Evolutionary conservation across 768 basidiomycete genomes (phyloP).

Genomic region (Hysterangium stoloniferum): DNA sequence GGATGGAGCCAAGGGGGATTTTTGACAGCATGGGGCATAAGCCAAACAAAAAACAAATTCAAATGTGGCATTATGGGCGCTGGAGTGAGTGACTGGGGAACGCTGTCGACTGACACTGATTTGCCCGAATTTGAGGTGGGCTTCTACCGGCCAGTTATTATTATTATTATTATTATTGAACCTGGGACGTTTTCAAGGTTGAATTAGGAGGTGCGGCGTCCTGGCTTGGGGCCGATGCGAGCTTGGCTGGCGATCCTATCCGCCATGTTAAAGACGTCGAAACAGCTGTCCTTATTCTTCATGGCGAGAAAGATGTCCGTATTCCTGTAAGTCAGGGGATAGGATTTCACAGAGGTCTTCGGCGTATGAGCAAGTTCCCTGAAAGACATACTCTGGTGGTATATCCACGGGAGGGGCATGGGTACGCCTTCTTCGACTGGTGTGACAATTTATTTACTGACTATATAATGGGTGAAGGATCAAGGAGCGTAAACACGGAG

Average conservation of each 20-base stretch:
- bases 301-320: constrained; percentile 12
- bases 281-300: constrained; percentile 13
- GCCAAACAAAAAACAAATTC: constrained; percentile 13
- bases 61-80: constrained; percentile 11
- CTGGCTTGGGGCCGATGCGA: constrained; percentile 1
- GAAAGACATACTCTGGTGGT: constrained; percentile 10
- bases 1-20: constrained; percentile 15
- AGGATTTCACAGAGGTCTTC: constrained; percentile 11
- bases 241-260: constrained; percentile 4
- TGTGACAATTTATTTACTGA: not conserved
- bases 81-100: constrained; percentile 9
- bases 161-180: too few relatives aligned
- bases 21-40: constrained; percentile 13
- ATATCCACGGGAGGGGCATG: constrained; percentile 14
- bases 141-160: not conserved
- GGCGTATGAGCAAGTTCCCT: constrained; percentile 7
- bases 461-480: too few relatives aligned
- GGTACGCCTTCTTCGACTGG: not conserved
- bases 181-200: not conserved
- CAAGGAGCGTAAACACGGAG: constrained; percentile 8
- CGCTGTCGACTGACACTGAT: constrained; percentile 9
- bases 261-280: constrained; percentile 10
- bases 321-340: constrained; percentile 12
- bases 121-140: constrained; percentile 10
- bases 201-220: constrained; percentile 7